Conservation (phyloP, 306 rosid species). For the Glycine tomentella region DNA sequence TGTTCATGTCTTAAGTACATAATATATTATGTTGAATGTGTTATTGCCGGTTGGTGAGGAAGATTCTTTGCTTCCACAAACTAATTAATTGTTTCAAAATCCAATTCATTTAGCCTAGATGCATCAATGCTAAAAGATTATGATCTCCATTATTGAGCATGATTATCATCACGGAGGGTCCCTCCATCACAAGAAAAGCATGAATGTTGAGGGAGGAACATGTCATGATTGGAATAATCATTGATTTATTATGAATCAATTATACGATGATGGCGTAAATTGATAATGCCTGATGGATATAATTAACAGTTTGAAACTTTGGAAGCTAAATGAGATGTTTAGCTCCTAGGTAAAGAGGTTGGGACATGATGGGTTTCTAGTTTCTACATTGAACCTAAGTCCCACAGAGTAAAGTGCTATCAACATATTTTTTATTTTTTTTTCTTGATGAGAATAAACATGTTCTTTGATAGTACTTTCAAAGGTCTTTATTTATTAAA, state of each 20-base stretch:
- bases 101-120: slow-evolving; percentile 44
- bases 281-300: not conserved
- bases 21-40: slow-evolving; percentile 32
- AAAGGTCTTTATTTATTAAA: not conserved
- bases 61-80: slow-evolving; percentile 6
- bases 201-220: slow-evolving; percentile 17
- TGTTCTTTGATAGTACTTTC: not conserved
- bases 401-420: not conserved
- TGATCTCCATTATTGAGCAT: slow-evolving; percentile 17
- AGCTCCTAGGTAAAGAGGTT: not conserved
- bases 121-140: slow-evolving; percentile 34
- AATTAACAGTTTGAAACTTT: slow-evolving; percentile 9
- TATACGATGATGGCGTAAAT: not conserved
- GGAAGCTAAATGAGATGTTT: slow-evolving; percentile 8
- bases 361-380: not conserved
- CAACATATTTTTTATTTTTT: too few relatives aligned
- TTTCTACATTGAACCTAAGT: not conserved
- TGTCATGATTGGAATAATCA: slow-evolving; percentile 26
- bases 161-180: slow-evolving; percentile 22
- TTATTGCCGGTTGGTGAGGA: slow-evolving; percentile 48
- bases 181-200: not conserved
- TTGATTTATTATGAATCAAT: slow-evolving; percentile 13
- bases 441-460: not conserved
- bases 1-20: not conserved
- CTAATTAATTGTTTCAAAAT: slow-evolving; percentile 18